A percentile compares a stretch with the other conserved stretches of the same genome.
Conservation (phyloP, 345 rosid genomes). For the Kandelia obovata region DNA sequence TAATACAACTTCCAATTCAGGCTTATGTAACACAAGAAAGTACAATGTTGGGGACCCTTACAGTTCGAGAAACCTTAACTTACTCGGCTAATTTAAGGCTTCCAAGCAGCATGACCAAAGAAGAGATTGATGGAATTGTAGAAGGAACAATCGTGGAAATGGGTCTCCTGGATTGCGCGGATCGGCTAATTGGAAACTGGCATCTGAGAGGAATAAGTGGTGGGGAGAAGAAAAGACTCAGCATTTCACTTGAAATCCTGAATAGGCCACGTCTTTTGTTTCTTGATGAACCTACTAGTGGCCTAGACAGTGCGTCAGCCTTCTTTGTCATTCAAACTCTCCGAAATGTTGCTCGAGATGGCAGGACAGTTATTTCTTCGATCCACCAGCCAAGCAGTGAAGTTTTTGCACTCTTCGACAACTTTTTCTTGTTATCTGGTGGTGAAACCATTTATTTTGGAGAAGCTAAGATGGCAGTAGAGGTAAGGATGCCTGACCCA, state of each 20-base stretch:
- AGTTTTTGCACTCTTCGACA: slow-evolving; percentile 40
- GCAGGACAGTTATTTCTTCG: slow-evolving; percentile 37
- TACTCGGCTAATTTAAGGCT: slow-evolving; percentile 36
- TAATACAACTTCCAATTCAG: background rate
- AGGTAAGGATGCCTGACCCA: slow-evolving; percentile 18
- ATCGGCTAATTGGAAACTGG: slow-evolving; percentile 34
- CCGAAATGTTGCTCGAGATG: slow-evolving; percentile 24
- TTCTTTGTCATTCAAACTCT: slow-evolving; percentile 30
- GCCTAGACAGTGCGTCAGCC: slow-evolving; percentile 37
- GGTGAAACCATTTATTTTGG: slow-evolving; percentile 48
- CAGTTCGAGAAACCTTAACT: slow-evolving; percentile 37
- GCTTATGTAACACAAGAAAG: slow-evolving; percentile 31
- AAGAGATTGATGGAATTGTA: slow-evolving; percentile 16
- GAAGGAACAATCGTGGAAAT: slow-evolving; percentile 29
- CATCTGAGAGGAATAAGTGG: slow-evolving; percentile 37
- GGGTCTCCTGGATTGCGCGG: slow-evolving; percentile 32
- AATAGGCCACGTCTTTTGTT: slow-evolving; percentile 31
- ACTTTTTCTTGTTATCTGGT: slow-evolving; percentile 39
- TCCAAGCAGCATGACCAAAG: slow-evolving; percentile 13
- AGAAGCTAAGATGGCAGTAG: slow-evolving; percentile 30
- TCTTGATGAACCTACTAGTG: slow-evolving; percentile 40
- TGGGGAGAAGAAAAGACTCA: slow-evolving; percentile 40
- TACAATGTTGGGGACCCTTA: slow-evolving; percentile 23
- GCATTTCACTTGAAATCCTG: slow-evolving; percentile 36
- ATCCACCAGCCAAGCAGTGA: slow-evolving; percentile 57